Conservation (phyloP, 148 eudicot species). For the Bassia scoparia region DNA sequence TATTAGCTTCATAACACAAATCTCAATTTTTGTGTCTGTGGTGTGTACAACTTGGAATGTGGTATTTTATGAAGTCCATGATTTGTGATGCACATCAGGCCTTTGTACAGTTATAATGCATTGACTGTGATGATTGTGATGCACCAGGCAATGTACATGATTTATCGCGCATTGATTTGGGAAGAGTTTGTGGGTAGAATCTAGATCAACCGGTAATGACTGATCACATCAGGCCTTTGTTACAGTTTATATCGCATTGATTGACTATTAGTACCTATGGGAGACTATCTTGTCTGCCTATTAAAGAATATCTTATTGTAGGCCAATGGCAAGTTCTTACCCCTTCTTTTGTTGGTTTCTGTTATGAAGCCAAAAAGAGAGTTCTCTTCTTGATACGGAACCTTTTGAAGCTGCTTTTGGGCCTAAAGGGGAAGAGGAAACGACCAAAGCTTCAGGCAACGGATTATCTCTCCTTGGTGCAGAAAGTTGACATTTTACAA, state of each 20-base stretch:
- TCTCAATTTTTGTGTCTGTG: neutral
- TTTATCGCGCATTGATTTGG: neutral
- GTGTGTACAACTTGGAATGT: neutral
- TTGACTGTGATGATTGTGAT: neutral
- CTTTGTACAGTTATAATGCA: neutral
- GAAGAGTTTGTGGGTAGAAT: neutral
- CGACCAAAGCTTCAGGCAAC: conserved; percentile 62
- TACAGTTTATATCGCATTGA: no score
- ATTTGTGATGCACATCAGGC: neutral
- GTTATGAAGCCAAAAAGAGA: conserved; percentile 60
- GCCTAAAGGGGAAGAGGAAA: conserved; percentile 71
- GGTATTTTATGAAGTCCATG: no score
- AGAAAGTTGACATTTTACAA: conserved; percentile 75
- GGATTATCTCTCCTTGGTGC: conserved; percentile 62
- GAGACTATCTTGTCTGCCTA: neutral
- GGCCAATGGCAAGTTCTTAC: conserved; percentile 4
- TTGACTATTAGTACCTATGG: no score
- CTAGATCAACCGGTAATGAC: no score
- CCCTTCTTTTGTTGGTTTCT: conserved; percentile 2
- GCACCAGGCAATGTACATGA: no score
- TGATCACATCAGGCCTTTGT: no score
- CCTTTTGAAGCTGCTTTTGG: conserved; percentile 84
- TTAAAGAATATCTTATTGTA: neutral
- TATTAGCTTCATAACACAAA: neutral
- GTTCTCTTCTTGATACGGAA: conserved; percentile 79